Evolutionary conservation across 331 rosid genomes (phyloP), one percentile per base, ranked within the genome.

Genomic region (Dryas integrifolia): DNA sequence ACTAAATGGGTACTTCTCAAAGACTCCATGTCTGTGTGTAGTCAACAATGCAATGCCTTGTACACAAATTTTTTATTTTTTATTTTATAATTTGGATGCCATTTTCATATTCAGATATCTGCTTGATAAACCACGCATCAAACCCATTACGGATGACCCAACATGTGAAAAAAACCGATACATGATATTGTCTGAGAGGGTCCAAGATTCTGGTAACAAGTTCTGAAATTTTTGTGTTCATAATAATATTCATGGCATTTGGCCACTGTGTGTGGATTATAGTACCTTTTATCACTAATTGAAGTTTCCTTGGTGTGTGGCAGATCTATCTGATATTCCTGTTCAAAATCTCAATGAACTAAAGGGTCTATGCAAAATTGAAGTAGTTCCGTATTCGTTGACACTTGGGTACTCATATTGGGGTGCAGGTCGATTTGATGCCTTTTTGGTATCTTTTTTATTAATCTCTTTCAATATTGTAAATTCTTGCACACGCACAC

Each of bases 321-420:
- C 82, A 94, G 98, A 88, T 76, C 72, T 94, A 66, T 86, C 92
- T 2, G 88, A 84, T 76, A 84, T 91, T 70, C 97, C 97, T 2
- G 85, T 83, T 7, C 56, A 77, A 16, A 89, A 80, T 83, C 80
- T 88, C 78, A 83, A 83, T 16, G 92, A 91, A 76, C 77, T 94
- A 40, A 89, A 85, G 83, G 79, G 69, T 24, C 67, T 89, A 58
- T 94, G 97, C 78, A 53, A 83, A 85, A 80, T 86, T 77, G 96
- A 94, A 74, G 92, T 91, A 55, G 76, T 94, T 69, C 92, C 97
- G 6, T 88, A 89, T 85, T 78, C 88, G 1, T 75, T 94, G 77
- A 88, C 96, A 0, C 85, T 94, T 35, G 97, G 96, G 55, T 94
- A 94, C 83, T 86, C 98, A 8, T 85, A 94, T 74, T 94, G 98